Conservation (phyloP, 179 eudicot species). For the Drosera spatulata region DNA sequence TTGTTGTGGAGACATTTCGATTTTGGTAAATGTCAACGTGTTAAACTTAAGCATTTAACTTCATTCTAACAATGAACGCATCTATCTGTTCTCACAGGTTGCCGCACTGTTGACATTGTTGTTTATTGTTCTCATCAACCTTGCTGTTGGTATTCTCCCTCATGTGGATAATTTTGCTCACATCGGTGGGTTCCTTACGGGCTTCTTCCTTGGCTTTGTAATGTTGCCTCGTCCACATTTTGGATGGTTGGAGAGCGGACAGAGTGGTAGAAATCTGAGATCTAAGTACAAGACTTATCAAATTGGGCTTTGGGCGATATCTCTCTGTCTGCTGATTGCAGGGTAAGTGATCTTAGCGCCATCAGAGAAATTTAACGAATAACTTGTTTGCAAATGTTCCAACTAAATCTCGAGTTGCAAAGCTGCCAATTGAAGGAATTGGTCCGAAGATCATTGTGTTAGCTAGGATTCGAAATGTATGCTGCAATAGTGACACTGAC, state of each 20-base stretch:
- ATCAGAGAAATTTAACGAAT: no score
- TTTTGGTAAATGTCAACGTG: no score
- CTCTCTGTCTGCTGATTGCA: constrained; percentile 26
- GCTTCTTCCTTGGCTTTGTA: constrained; percentile 62
- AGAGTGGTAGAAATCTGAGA: constrained; percentile 3
- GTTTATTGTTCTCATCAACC: constrained; percentile 34
- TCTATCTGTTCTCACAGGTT: constrained; percentile 14
- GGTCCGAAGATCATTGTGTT: no score
- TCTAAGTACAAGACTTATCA: constrained; percentile 55
- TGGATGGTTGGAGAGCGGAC: constrained; percentile 21
- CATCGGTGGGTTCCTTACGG: constrained; percentile 57
- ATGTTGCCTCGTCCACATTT: constrained; percentile 46
- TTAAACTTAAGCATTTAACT: no score
- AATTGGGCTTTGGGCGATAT: constrained; percentile 20
- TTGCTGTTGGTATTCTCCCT: constrained; percentile 49
- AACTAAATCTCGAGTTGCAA: no score
- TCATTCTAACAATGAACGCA: neutral
- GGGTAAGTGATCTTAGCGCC: constrained; percentile 25
- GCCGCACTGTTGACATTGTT: constrained; percentile 34
- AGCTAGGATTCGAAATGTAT: no score
- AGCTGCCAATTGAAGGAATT: no score
- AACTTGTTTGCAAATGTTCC: no score
- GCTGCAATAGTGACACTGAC: no score
- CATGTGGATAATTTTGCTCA: constrained; percentile 19
- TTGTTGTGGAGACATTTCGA: no score